Evolutionary conservation across 805 yeast species (phyloP).

Genomic region (Starmerella vitae): DNA sequence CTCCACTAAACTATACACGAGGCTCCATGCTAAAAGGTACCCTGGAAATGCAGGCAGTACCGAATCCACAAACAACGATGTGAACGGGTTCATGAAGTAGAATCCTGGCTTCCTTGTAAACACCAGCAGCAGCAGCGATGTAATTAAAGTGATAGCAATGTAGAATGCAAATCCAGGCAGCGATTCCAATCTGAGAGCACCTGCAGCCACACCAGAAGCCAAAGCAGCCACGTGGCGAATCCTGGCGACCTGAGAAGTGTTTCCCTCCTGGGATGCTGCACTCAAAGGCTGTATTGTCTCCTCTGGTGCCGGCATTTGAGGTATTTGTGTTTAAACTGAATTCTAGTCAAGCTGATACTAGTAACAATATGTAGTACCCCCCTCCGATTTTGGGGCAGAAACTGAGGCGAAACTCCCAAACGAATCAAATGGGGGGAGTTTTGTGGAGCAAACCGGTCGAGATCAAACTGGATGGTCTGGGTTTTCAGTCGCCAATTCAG

Average conservation of each 20-base stretch:
- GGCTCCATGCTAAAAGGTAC: constrained; percentile 20
- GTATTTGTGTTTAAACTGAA: too few species aligned
- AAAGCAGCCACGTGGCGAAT: constrained; percentile 39
- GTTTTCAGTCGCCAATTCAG: constrained; percentile 3
- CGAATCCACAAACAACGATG: constrained; percentile 10
- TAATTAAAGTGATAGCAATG: constrained; percentile 14
- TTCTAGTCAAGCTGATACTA: too few species aligned
- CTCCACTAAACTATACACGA: constrained; percentile 17
- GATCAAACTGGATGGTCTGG: constrained; percentile 11
- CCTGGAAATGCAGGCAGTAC: constrained; percentile 17
- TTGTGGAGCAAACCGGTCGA: constrained; percentile 5
- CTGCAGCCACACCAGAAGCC: constrained; percentile 41
- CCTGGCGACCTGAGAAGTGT: constrained; percentile 7
- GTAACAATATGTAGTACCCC: too few species aligned
- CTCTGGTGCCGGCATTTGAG: constrained; percentile 1
- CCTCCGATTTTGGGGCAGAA: too few species aligned
- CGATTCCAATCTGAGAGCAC: constrained; percentile 41
- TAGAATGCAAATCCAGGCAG: constrained; percentile 37
- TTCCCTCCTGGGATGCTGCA: constrained; percentile 2
- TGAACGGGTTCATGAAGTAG: constrained; percentile 6
- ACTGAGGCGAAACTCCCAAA: too few species aligned
- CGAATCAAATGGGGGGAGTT: constrained; percentile 3
- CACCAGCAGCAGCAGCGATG: constrained; percentile 21
- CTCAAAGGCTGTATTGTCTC: constrained; percentile 9
- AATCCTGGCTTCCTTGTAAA: constrained; percentile 1